Percentiles rank a stretch among this genome's conserved stretches.
Conservation (phyloP, 176 grass and related monocot genomes). For the Tuctoria greenei region DNA sequence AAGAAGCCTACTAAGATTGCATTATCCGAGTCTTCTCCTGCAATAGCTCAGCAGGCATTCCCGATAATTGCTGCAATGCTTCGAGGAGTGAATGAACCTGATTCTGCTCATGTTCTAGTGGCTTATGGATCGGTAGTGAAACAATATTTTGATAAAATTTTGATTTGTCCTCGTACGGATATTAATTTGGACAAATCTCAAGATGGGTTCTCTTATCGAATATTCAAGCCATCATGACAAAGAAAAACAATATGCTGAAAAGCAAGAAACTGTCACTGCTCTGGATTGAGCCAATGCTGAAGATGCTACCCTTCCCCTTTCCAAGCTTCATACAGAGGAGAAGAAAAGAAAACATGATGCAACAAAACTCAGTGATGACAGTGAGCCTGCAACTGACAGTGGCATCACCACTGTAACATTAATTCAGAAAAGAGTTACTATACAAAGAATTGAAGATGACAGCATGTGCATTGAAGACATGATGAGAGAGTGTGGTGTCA, state of each 20-base stretch:
- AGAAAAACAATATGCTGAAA: conserved; percentile 55
- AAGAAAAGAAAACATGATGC: conserved; percentile 88
- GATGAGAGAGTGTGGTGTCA: conserved; percentile 54
- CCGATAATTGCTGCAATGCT: conserved; percentile 76
- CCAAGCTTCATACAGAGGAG: conserved; percentile 62
- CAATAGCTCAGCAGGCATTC: conserved; percentile 48
- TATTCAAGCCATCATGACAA: conserved; percentile 34
- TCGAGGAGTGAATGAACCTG: conserved; percentile 52
- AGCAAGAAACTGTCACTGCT: conserved; percentile 67
- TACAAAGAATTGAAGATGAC: conserved; percentile 73
- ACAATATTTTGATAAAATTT: conserved; percentile 76
- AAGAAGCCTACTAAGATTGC: conserved; percentile 76
- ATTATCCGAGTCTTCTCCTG: conserved; percentile 43
- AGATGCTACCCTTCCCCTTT: conserved; percentile 84
- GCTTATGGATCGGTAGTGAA: conserved; percentile 89
- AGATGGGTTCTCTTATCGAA: conserved; percentile 77
- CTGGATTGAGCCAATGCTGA: conserved; percentile 87
- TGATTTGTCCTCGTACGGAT: conserved; percentile 65
- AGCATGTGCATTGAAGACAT: conserved; percentile 79
- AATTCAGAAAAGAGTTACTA: conserved; percentile 54
- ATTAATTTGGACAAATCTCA: conserved; percentile 63
- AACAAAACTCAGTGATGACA: conserved; percentile 45
- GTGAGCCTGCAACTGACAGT: conserved; percentile 25
- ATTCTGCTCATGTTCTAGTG: conserved; percentile 67
- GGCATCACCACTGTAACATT: conserved; percentile 33